Base-by-base conservation (phyloP, 805 yeast species). In the Candida saitoana region DNA sequence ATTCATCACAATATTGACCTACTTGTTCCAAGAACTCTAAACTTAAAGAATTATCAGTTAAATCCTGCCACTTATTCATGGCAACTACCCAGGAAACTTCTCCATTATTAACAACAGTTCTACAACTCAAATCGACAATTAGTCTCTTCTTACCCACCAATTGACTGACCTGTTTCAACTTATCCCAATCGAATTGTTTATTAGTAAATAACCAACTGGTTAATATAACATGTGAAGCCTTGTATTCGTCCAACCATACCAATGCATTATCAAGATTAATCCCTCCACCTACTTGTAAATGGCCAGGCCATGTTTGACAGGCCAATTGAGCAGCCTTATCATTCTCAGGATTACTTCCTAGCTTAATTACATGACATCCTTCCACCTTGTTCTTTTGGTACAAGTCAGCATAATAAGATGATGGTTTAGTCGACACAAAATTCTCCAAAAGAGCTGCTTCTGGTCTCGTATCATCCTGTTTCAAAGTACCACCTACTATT, bases 41-140 rank as follows among this genome's bases (percentile, higher is more conserved):
- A 38, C 69, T 69, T 41, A 93, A 68, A 42, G 66, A 74, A 35
- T 81, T 73, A 31, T 74, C 73, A 0, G 99, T 93, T 20, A 90
- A 63, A 0, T 90, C 85, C 60, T 90, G 97, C 99, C 99, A 93
- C 62, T 89, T 85, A 64, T 93, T 90, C 80, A 89, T 93, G 2
- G 98, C 96, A n/a, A 93, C 99, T 27, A 84, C 75, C 99, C 99
- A 93, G 35, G 69, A 60, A 1, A 40, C 55, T 47, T 36, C 42
- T 8, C 47, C 56, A 2, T 55, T 52, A 4, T 55, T 48, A 5
- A 41, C 40, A 1, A 60, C 59, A 14, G 56, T 57, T 45, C 95
- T 75, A 60, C 98, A 91, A 59, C 96, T 87, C 54, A 93, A 71
- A 60, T 93, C 99, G 34, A 93, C 82, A 6, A 93, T 90, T n/a